Conservation (phyloP, 2,329 filamentous ascomycete genomes). For the Fusarium sp. region DNA sequence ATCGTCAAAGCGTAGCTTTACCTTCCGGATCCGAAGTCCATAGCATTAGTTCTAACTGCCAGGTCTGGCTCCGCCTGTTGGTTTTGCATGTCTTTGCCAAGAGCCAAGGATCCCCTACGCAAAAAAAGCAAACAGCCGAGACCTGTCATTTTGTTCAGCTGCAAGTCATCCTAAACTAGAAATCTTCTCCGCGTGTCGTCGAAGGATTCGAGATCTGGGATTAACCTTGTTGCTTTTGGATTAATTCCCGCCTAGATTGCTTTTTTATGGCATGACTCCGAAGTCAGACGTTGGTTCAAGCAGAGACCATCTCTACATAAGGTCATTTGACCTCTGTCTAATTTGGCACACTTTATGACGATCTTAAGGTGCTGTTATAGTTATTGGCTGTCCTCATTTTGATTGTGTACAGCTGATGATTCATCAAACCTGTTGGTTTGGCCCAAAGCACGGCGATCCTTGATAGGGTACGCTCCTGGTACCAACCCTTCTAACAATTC, state of each 20-base stretch:
- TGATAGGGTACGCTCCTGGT: not conserved
- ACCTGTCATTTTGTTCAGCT: not conserved
- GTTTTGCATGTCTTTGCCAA: not conserved
- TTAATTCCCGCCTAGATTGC: not conserved
- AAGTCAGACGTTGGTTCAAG: not conserved
- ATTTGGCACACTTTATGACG: not conserved
- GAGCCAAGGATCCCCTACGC: not conserved
- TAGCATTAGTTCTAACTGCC: not conserved
- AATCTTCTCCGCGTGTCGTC: not conserved
- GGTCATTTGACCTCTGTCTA: not conserved
- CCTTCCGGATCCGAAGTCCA: not conserved
- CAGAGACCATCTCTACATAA: too few species aligned
- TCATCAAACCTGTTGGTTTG: not conserved
- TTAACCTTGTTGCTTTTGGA: not conserved
- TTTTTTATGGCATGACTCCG: not conserved
- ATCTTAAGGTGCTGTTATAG: not conserved
- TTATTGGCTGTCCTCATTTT: not conserved
- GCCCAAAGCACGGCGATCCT: not conserved
- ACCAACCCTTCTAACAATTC: rapidly evolving
- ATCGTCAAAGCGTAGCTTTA: not conserved
- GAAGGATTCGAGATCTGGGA: not conserved
- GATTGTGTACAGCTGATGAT: not conserved
- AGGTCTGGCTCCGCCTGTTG: not conserved
- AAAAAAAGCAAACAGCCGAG: not conserved
- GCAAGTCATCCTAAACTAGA: not conserved